Evolutionary conservation across 2,329 filamentous ascomycete genomes (phyloP).

Genomic region (Sclerotinia trifoliorum): DNA sequence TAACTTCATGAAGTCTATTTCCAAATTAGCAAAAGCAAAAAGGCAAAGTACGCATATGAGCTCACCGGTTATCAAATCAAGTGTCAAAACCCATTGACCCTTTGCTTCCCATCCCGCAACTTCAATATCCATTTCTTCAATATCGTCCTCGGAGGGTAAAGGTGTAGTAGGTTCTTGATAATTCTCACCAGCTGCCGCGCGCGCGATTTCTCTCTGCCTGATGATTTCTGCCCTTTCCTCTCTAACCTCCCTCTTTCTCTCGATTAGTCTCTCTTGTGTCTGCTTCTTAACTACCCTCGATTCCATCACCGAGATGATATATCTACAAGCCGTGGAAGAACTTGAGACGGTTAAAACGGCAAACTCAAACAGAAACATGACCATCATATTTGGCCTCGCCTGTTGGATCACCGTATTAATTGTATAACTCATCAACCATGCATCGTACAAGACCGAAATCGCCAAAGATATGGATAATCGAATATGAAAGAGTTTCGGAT

Average conservation of each 20-base stretch:
- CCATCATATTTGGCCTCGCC: slow-evolving; percentile 97
- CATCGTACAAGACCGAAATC: slow-evolving; percentile 76
- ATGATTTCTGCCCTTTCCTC: slow-evolving; percentile 54
- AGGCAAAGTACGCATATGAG: background rate
- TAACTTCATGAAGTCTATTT: slow-evolving; percentile 84
- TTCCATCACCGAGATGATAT: slow-evolving; percentile 76
- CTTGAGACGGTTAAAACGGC: slow-evolving; percentile 81
- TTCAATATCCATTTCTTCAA: slow-evolving; percentile 92
- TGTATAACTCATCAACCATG: slow-evolving; percentile 77
- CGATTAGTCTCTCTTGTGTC: slow-evolving; percentile 65
- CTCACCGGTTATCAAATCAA: slow-evolving; percentile 80
- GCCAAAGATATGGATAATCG: slow-evolving; percentile 76
- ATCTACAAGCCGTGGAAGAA: slow-evolving; percentile 73
- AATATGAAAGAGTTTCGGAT: slow-evolving; percentile 83
- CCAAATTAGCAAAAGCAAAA: slow-evolving; percentile 21
- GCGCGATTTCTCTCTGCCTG: slow-evolving; percentile 41
- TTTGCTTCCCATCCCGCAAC: slow-evolving; percentile 96
- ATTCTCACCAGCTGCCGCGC: slow-evolving; percentile 36
- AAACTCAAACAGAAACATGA: slow-evolving; percentile 99
- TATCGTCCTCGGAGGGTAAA: slow-evolving; percentile 66
- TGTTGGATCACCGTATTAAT: slow-evolving; percentile 80
- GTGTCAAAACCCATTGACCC: slow-evolving; percentile 83
- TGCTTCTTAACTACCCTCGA: slow-evolving; percentile 72
- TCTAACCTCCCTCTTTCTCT: slow-evolving; percentile 66
- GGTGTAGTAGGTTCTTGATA: slow-evolving; percentile 41